These are phyloP conservation scores for Boletus rubescentipes DNA, from an alignment of 768 basidiomycete genomes.

Conservation along the genomic window DNA sequence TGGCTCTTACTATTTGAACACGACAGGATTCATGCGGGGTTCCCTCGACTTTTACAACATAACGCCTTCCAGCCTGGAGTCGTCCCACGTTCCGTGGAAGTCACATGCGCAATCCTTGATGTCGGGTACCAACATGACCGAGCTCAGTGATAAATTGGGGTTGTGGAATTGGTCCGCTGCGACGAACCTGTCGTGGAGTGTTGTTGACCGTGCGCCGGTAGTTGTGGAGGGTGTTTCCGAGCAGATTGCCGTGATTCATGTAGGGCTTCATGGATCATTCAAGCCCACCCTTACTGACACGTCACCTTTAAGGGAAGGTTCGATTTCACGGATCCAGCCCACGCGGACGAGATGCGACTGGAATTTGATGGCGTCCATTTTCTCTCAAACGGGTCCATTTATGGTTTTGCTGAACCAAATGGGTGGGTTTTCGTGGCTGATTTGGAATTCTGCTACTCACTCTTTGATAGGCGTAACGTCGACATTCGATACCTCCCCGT, in stretches of 20 bases:
- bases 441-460: not conserved
- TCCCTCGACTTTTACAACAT: slow-evolving; percentile 63
- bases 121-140: slow-evolving; percentile 49
- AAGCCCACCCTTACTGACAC: slow-evolving; percentile 2
- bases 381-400: slow-evolving; percentile 70
- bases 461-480: slow-evolving; percentile 44
- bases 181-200: slow-evolving; percentile 61
- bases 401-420: slow-evolving; percentile 63
- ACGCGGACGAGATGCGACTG: slow-evolving; percentile 56
- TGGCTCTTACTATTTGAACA: slow-evolving; percentile 69
- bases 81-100: slow-evolving; percentile 46
- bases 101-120: slow-evolving; percentile 50
- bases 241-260: slow-evolving; percentile 62
- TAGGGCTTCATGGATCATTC: slow-evolving; percentile 34
- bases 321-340: slow-evolving; percentile 57
- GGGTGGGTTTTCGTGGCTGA: slow-evolving; percentile 42
- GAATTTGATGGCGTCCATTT: slow-evolving; percentile 82
- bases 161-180: slow-evolving; percentile 72
- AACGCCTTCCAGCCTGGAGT: slow-evolving; percentile 44
- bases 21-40: slow-evolving; percentile 78
- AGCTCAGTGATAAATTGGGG: slow-evolving; percentile 46
- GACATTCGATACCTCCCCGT: slow-evolving; percentile 69
- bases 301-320: slow-evolving; percentile 57
- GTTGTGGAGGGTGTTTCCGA: slow-evolving; percentile 39
- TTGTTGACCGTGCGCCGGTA: slow-evolving; percentile 57